Evolutionary conservation across 495 filamentous ascomycete genomes (phyloP), one percentile per base, ranked within the genome.

Genomic region (Neurospora sp.): DNA sequence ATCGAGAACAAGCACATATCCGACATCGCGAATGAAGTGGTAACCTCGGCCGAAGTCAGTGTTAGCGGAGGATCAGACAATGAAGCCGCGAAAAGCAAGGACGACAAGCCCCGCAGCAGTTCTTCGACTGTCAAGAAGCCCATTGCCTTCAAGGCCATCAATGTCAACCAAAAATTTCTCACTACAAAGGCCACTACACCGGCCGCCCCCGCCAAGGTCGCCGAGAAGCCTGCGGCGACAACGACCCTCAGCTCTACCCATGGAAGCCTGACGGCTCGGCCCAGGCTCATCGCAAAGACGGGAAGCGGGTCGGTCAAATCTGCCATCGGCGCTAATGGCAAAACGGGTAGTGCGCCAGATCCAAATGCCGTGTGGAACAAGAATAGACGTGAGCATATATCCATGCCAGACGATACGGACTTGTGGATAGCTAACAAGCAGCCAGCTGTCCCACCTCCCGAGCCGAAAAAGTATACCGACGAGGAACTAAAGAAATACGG

Each of bases 401-500:
- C 18, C 16, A 39, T 70, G 7, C 16, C 39, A 18, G 27, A 66
- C 14, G 38, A 42, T 48, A 38, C 31, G 38, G 8, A 70, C 35
- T n/a, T 71, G 16, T 69, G 48, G 69, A 71, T 70, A 23, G 54
- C 73, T 74, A 73, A 79, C 72, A 23, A 31, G 20, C 69, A 41
- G 27, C 37, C 70, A 94, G 92, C 93, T 75, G 89, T 90, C 20
- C 89, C 92, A 71, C 90, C 92, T 37, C 89, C 92, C 9, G 89
- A 94, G 48, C 89, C 92, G 23, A 98, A 97, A 82, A 93, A 97
- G 74, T 90, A 98, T 76, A 98, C 96, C 1, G 96, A 99, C 76
- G 96, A 99, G 81, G 96, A 99, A 73, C 86, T 99, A 41, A 96
- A 97, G 79, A 92, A 96, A 77, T 94, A 94, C 80, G 96, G 96